phyloP scores from a whole-genome alignment of 352 stramenopile genomes.

The Globisporangium splendens region DNA sequence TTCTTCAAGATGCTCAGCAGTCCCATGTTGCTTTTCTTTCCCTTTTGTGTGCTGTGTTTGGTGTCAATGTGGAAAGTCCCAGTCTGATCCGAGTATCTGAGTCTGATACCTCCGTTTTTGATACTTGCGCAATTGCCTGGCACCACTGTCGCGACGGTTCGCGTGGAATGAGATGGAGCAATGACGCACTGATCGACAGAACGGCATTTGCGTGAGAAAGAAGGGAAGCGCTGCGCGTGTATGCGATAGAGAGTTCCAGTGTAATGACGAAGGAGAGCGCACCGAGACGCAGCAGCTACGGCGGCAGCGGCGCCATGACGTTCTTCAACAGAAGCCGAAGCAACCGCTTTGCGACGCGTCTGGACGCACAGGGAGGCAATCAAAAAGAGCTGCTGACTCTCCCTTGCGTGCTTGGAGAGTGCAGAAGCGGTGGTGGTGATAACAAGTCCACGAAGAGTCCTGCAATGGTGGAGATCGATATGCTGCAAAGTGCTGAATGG shows the following conservation, averaged over 20 bases:
- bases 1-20: slow-evolving; percentile 94
- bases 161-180: not conserved
- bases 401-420: not conserved
- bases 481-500: slow-evolving; percentile 4
- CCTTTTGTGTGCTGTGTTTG: slow-evolving; percentile 96
- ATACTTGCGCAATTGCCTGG: no score
- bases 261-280: slow-evolving; percentile 14
- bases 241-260: not conserved
- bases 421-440: not conserved
- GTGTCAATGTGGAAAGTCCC: slow-evolving; percentile 95
- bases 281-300: slow-evolving; percentile 11
- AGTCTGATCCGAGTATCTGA: slow-evolving; percentile 21
- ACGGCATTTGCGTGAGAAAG: not conserved
- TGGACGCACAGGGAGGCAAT: slow-evolving; percentile 15
- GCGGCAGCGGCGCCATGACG: not conserved
- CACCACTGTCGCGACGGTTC: not conserved
- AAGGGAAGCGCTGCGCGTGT: not conserved
- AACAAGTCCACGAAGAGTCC: slow-evolving; percentile 6
- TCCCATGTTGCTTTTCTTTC: slow-evolving; percentile 75
- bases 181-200: not conserved
- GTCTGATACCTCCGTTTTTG: not conserved
- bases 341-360: not conserved
- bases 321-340: not conserved
- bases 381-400: slow-evolving; percentile 22
- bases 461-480: slow-evolving; percentile 12